These are phyloP conservation scores for Magnaporthiopsis poae DNA, from an alignment of 2,329 filamentous ascomycete genomes.

Conservation along the genomic window DNA sequence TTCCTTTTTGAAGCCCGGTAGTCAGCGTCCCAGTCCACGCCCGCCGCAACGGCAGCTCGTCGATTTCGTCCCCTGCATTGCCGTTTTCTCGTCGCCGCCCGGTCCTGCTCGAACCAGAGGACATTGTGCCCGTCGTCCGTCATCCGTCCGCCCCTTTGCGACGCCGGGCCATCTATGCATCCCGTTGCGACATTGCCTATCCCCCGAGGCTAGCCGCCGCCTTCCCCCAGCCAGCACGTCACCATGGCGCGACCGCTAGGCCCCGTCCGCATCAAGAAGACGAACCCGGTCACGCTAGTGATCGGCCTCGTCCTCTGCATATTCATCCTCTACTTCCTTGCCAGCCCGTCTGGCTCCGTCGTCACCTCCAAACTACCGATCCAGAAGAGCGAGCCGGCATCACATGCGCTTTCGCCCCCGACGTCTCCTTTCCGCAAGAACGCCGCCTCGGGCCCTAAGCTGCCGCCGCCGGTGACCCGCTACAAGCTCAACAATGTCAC, in stretches of 20 bases:
- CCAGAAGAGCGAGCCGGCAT: conserved; percentile 2
- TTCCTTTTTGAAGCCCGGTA: not conserved
- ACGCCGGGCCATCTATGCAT: not conserved
- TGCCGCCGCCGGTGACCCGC: conserved; percentile 75
- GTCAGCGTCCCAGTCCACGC: not conserved
- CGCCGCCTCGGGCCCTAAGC: conserved; percentile 35
- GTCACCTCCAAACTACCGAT: conserved; percentile 1
- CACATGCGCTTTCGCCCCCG: conserved; percentile 60
- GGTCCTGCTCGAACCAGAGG: not conserved
- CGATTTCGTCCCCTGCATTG: not conserved
- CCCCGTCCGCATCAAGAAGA: conserved; percentile 65
- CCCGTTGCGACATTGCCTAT: too few relatives aligned
- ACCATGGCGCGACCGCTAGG: conserved; percentile 50
- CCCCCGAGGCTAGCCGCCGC: not conserved
- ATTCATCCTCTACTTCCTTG: conserved; percentile 57
- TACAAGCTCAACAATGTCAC: conserved; percentile 96
- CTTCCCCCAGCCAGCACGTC: not conserved
- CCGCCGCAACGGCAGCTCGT: not conserved
- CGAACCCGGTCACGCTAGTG: conserved; percentile 65
- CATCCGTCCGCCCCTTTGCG: not conserved
- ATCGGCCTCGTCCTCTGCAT: conserved; percentile 64
- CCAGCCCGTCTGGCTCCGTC: conserved; percentile 41
- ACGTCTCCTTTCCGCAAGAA: conserved; percentile 64
- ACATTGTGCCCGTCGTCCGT: too few relatives aligned
- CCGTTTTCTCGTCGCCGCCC: not conserved